Conservation (phyloP, 352 stramenopile species). For the Phytophthora fragariaefolia region DNA sequence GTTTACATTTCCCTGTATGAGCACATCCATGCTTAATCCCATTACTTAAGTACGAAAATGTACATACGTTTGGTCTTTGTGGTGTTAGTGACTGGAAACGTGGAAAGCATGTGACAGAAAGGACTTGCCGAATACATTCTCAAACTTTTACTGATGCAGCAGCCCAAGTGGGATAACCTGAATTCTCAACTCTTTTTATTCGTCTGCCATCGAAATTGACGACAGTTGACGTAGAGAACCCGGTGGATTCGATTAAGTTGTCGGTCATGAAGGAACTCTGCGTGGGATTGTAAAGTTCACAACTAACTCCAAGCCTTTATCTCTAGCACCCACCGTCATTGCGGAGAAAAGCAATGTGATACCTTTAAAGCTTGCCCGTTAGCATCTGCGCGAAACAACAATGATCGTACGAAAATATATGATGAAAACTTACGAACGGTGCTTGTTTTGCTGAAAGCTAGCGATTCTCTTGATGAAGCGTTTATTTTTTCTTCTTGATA, state of each 20-base stretch:
- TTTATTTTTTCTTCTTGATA: neutral
- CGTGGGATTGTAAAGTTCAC: conserved; percentile 51
- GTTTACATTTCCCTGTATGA: conserved; percentile 58
- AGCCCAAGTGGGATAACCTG: conserved; percentile 48
- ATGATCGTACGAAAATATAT: too few species aligned
- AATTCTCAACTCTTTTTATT: conserved; percentile 44
- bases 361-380: too few species aligned
- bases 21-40: conserved; percentile 60
- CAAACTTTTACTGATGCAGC: conserved; percentile 62
- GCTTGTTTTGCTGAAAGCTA: too few species aligned
- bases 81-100: conserved; percentile 24
- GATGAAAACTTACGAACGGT: too few species aligned
- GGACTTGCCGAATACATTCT: conserved; percentile 72
- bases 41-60: conserved; percentile 71
- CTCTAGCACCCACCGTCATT: conserved; percentile 48
- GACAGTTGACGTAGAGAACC: too few species aligned
- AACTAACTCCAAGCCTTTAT: conserved; percentile 55
- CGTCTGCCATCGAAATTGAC: too few species aligned
- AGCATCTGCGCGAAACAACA: too few species aligned
- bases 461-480: too few species aligned
- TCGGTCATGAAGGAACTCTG: conserved; percentile 56
- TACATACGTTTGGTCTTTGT: conserved; percentile 49
- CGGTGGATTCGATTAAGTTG: conserved; percentile 29
- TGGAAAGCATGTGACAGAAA: conserved; percentile 60
- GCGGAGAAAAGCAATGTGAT: conserved; percentile 21